Evolutionary conservation across 192 early-diverging fungal species (phyloP).

Genomic region (Linnemannia exigua): DNA sequence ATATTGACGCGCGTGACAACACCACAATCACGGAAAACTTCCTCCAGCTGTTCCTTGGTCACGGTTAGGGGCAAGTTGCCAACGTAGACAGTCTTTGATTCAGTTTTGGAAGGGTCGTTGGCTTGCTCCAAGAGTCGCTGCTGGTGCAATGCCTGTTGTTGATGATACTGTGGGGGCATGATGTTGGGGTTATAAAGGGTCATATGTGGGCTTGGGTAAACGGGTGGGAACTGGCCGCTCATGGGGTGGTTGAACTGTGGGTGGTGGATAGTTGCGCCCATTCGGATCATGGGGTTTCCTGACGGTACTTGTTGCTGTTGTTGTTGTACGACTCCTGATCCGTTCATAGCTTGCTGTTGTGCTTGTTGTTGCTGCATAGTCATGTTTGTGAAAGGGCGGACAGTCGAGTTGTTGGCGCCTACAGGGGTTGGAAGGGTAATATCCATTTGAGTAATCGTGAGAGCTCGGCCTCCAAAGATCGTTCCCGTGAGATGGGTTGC

Average conservation of each 20-base stretch:
- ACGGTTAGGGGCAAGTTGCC: constrained; percentile 49
- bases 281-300: constrained; percentile 43
- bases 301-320: not conserved
- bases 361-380: constrained; percentile 37
- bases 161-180: constrained; percentile 31
- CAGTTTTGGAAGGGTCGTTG: constrained; percentile 44
- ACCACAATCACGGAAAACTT: constrained; percentile 48
- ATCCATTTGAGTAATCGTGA: constrained; percentile 48
- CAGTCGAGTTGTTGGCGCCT: constrained; percentile 8
- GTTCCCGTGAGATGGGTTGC: constrained; percentile 52
- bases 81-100: constrained; percentile 51
- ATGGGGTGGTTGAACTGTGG: constrained; percentile 43
- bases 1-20: constrained; percentile 52
- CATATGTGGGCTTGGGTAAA: constrained; percentile 56
- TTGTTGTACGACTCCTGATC: not conserved
- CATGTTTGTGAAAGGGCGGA: constrained; percentile 36
- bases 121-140: constrained; percentile 12
- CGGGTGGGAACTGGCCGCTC: constrained; percentile 40
- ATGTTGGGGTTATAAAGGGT: constrained; percentile 43
- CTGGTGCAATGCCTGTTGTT: constrained; percentile 10
- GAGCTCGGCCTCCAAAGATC: constrained; percentile 45
- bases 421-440: constrained; percentile 15
- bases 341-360: constrained; percentile 10
- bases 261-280: constrained; percentile 51
- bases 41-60: constrained; percentile 51